Conservation (phyloP, 176 grass and related monocot genomes). For the Canna indica region DNA sequence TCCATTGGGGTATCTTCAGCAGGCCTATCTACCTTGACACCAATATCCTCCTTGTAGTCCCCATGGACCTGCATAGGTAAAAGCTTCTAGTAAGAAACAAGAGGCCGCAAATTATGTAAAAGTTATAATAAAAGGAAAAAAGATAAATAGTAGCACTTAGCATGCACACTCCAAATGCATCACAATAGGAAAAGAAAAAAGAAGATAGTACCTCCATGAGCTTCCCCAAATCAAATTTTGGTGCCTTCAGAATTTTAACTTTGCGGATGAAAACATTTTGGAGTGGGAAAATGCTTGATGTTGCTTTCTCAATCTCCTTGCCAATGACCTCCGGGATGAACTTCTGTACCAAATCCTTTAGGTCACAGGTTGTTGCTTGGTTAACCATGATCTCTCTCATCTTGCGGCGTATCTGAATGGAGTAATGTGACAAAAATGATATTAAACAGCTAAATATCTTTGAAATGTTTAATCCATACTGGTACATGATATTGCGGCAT, state of each 20-base stretch:
- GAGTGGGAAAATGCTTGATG: slow-evolving; percentile 60
- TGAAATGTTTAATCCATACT: no score
- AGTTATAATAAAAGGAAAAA: no score
- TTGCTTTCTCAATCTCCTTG: slow-evolving; percentile 90
- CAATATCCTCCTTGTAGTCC: slow-evolving; percentile 49
- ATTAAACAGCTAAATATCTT: no score
- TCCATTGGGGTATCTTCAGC: no score
- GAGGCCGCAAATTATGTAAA: no score
- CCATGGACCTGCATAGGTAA: slow-evolving; percentile 72
- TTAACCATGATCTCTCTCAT: slow-evolving; percentile 94
- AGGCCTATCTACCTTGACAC: no score
- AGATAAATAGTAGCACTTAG: no score
- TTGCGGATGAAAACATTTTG: slow-evolving; percentile 93
- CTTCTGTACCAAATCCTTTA: slow-evolving; percentile 79
- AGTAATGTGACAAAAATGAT: no score
- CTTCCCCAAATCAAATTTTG: slow-evolving; percentile 87
- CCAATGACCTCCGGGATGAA: slow-evolving; percentile 91
- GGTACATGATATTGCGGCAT: no score
- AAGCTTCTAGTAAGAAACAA: no score
- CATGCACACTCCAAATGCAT: no score
- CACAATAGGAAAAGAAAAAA: background rate
- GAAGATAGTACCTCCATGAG: slow-evolving; percentile 82
- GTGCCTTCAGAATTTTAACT: slow-evolving; percentile 86
- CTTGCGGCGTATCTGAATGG: slow-evolving; percentile 80
- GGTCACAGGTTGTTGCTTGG: slow-evolving; percentile 67